These are phyloP conservation scores for Pontederia crassipes DNA, from an alignment of 176 grass and related monocot genomes.

Conservation along the genomic window DNA sequence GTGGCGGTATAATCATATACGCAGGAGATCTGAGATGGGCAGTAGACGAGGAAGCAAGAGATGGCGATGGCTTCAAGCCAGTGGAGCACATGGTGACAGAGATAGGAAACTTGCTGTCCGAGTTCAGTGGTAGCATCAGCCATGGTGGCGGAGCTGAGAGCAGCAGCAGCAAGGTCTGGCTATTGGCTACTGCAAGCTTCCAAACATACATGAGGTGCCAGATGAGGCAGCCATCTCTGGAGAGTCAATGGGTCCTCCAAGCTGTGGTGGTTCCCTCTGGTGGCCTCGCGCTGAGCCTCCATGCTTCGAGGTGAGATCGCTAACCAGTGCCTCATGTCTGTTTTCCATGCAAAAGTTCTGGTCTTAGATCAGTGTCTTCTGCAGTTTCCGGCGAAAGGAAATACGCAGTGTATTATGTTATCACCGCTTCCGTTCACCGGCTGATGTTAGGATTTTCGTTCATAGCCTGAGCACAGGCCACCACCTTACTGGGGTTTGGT, in stretches of 20 bases:
- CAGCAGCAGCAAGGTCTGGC: slow-evolving; percentile 32
- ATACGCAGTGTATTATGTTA: too few species aligned
- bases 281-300: slow-evolving; percentile 40
- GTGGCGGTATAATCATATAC: slow-evolving; percentile 49
- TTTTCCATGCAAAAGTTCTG: background rate
- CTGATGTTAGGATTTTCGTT: too few species aligned
- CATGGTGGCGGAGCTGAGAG: background rate
- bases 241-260: slow-evolving; percentile 54
- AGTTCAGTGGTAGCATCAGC: slow-evolving; percentile 2
- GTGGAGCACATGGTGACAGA: slow-evolving; percentile 65
- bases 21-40: slow-evolving; percentile 74
- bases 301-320: slow-evolving; percentile 47
- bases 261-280: slow-evolving; percentile 58
- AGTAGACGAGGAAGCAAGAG: slow-evolving; percentile 38
- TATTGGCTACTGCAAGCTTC: slow-evolving; percentile 63
- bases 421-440: too few species aligned
- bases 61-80: slow-evolving; percentile 25
- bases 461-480: slow-evolving; percentile 1
- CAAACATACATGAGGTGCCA: slow-evolving; percentile 78
- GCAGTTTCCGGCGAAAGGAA: too few species aligned
- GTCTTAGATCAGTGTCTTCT: too few species aligned
- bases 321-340: background rate
- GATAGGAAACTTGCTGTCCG: slow-evolving; percentile 38
- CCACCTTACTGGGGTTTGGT: background rate
- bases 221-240: slow-evolving; percentile 37